Base-by-base conservation (phyloP, 2,329 filamentous ascomycete genomes). In the Claviceps digitariae region DNA sequence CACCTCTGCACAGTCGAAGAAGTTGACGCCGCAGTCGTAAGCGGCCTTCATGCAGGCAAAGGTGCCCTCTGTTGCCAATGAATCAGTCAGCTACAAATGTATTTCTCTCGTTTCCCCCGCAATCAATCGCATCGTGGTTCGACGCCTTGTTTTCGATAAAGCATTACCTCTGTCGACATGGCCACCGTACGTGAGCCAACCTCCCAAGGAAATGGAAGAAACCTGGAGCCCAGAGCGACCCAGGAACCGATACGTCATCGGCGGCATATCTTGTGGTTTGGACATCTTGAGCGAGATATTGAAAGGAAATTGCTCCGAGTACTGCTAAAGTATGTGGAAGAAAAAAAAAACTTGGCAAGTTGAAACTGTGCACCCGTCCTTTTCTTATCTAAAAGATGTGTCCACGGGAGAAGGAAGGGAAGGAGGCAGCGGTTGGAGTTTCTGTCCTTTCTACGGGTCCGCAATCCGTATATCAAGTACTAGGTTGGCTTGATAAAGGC, bases 121-220 rank as follows among this genome's bases (percentile, higher is more conserved):
- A 9, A 31, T 13, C 5, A 17, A 50, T 2, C 1, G 12, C 36
- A 36, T 48, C 20, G 1, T 34, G 31, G 31, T 34, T 36, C 12
- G n/a, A 48, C 20, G 13, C 8, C 47, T 17, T 9, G 20, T 1
- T 17, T 41, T 23, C 45, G 15, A 15, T 13, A 3, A 12, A 49
- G 25, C 49, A 27, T 70, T 70, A 82, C 82, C 79, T 63, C 81
- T 77, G 53, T 83, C 81, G 31, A 87, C 81, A 59, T 87, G 82
- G 20, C 84, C 84, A 52, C 86, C 86, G 59, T 87, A 88, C 1
- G 86, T 89, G 51, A 90, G 73, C 83, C 82, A 84, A 59, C 82
- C 79, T 55, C 82, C 86, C 2, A 90, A 73, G 2, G 82, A 83
- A 57, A 90, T 84, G 47, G 81, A 77, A 29, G 84, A 89, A 36